Evolutionary conservation across 768 basidiomycete genomes (phyloP).

Genomic region (Tricholoma bakamatsutake): DNA sequence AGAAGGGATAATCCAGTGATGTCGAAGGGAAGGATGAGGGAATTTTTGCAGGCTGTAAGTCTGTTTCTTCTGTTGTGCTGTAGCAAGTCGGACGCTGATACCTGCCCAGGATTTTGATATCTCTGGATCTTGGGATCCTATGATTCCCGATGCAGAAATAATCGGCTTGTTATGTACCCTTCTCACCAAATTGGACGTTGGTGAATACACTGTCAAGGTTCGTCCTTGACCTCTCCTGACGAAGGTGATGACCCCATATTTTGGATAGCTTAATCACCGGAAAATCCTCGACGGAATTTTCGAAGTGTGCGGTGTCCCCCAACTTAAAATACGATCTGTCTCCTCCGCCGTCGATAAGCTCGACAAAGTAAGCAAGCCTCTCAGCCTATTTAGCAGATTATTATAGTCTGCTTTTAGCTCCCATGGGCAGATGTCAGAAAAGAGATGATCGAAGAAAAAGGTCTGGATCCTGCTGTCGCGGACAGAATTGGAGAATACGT

Average conservation of each 20-base stretch:
- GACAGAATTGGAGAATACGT: conserved; percentile 98
- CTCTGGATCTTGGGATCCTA: conserved; percentile 85
- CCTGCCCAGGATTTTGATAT: conserved; percentile 85
- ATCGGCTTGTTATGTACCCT: conserved; percentile 79
- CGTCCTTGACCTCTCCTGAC: background rate
- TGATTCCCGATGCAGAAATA: conserved; percentile 96
- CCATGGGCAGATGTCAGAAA: conserved; percentile 90
- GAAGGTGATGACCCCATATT: background rate
- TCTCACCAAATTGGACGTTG: conserved; percentile 78
- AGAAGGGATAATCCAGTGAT: conserved; percentile 94
- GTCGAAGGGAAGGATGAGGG: conserved; percentile 97
- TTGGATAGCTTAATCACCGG: conserved; percentile 81
- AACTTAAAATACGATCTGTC: conserved; percentile 84
- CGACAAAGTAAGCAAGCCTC: conserved; percentile 65
- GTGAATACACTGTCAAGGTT: conserved; percentile 93
- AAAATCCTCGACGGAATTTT: conserved; percentile 98
- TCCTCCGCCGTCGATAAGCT: conserved; percentile 98
- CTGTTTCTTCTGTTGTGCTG: background rate
- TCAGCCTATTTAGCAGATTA: background rate
- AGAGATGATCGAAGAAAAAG: conserved; percentile 97
- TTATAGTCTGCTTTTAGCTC: conserved; percentile 36
- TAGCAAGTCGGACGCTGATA: background rate
- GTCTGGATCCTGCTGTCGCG: conserved; percentile 70
- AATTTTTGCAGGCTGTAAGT: conserved; percentile 93
- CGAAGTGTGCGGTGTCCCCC: conserved; percentile 90